These are phyloP conservation scores for Purpureocillium lavendulum DNA, from an alignment of 2,329 filamentous ascomycete species.

Conservation along the genomic window DNA sequence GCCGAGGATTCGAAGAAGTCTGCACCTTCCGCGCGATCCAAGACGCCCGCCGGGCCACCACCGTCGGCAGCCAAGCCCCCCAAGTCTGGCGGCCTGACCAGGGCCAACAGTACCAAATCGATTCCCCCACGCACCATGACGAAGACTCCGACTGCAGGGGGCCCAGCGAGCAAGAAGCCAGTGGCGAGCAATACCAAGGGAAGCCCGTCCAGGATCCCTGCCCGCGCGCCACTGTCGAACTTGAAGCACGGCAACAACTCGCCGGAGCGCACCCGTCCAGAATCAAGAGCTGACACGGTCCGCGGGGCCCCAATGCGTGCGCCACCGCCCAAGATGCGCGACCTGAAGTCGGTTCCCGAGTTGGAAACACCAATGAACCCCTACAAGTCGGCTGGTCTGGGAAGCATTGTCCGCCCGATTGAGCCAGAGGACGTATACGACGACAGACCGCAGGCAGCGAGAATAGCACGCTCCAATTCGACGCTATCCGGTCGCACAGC, in stretches of 20 bases:
- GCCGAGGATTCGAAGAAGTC: slow-evolving; percentile 48
- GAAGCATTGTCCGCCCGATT: slow-evolving; percentile 49
- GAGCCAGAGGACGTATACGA: slow-evolving; percentile 83
- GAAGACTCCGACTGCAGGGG: slow-evolving; percentile 47
- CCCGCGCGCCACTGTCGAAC: slow-evolving; percentile 60
- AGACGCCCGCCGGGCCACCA: slow-evolving; percentile 62
- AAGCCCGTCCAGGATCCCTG: slow-evolving; percentile 51
- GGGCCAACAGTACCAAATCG: slow-evolving; percentile 19
- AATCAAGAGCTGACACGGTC: slow-evolving; percentile 35
- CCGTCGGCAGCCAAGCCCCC: slow-evolving; percentile 32
- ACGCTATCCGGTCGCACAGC: slow-evolving; percentile 25
- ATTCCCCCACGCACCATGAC: slow-evolving; percentile 30
- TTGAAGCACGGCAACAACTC: slow-evolving; percentile 70
- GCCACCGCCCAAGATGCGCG: slow-evolving; percentile 88
- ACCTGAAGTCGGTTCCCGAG: slow-evolving; percentile 49
- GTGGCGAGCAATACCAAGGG: slow-evolving; percentile 23
- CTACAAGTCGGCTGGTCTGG: slow-evolving; percentile 39
- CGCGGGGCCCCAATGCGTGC: slow-evolving; percentile 53
- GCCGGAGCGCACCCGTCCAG: slow-evolving; percentile 56
- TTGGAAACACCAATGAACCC: slow-evolving; percentile 41
- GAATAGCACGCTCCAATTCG: slow-evolving; percentile 30
- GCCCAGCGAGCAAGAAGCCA: slow-evolving; percentile 19
- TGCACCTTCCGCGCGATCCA: slow-evolving; percentile 48
- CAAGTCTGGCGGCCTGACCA: slow-evolving; percentile 20
- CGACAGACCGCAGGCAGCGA: slow-evolving; percentile 38